Conservation (phyloP, 345 rosid species). For the Salix brachista region DNA sequence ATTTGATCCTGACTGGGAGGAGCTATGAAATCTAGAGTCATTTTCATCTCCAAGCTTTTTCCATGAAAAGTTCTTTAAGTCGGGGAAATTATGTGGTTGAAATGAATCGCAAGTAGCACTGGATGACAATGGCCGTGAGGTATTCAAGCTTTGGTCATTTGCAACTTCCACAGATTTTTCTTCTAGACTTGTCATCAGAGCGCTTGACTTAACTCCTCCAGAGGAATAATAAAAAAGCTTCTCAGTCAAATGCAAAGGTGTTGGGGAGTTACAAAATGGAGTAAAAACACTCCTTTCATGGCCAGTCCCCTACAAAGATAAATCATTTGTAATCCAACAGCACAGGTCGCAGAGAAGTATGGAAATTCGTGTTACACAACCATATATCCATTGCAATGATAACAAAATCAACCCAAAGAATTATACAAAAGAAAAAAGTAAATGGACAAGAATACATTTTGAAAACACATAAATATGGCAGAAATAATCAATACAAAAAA, state of each 20-base stretch:
- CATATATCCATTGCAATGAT: neutral
- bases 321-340: conserved; percentile 7
- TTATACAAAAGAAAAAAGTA: no score
- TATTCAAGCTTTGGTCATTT: conserved; percentile 24
- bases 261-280: conserved; percentile 31
- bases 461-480: neutral
- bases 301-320: conserved; percentile 39
- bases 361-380: neutral
- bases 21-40: conserved; percentile 34
- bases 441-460: no score
- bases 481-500: neutral
- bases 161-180: conserved; percentile 13
- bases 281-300: conserved; percentile 34
- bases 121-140: conserved; percentile 22
- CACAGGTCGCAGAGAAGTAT: neutral
- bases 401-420: no score
- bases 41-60: conserved; percentile 33
- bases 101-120: conserved; percentile 30
- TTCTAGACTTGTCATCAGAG: conserved; percentile 11
- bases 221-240: conserved; percentile 32
- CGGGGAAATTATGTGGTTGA: conserved; percentile 30
- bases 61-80: conserved; percentile 27
- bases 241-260: conserved; percentile 38
- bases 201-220: conserved; percentile 18
- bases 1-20: conserved; percentile 20